phyloP scores from a whole-genome alignment of 345 rosid genomes.

The Tarenaya hassleriana region DNA sequence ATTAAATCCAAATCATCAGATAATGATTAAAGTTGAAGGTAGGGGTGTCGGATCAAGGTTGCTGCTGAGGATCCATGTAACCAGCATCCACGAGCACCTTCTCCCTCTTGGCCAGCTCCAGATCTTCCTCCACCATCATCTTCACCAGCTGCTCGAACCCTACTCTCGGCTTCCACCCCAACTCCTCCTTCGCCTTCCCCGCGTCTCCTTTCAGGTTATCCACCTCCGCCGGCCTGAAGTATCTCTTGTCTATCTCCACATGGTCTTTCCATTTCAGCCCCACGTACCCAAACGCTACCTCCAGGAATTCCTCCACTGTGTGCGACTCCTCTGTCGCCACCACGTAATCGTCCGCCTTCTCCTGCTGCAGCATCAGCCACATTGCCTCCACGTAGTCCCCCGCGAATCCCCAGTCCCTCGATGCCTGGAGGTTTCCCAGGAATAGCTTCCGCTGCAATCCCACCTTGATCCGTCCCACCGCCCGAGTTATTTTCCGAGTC shows the following conservation, averaged over 20 bases:
- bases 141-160: constrained; percentile 80
- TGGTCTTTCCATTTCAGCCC: constrained; percentile 52
- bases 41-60: constrained; percentile 38
- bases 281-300: constrained; percentile 59
- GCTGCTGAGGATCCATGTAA: constrained; percentile 76
- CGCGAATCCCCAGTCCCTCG: constrained; percentile 89
- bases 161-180: constrained; percentile 74
- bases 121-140: constrained; percentile 89
- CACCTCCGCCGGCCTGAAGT: constrained; percentile 54
- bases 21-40: no score
- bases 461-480: constrained; percentile 71
- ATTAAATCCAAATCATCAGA: no score
- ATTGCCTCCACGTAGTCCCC: constrained; percentile 91
- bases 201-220: constrained; percentile 54
- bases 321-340: constrained; percentile 93
- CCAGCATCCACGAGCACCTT: constrained; percentile 94
- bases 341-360: constrained; percentile 74
- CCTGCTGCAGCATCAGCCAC: constrained; percentile 96
- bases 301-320: constrained; percentile 78
- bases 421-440: constrained; percentile 69
- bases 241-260: constrained; percentile 48
- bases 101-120: constrained; percentile 84
- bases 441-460: constrained; percentile 74
- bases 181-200: constrained; percentile 37
- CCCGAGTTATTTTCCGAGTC: constrained; percentile 76